Percentiles rank a stretch among this genome's conserved stretches.
Conservation (phyloP, 2,329 filamentous ascomycete genomes). For the Calonectria fujianensis region DNA sequence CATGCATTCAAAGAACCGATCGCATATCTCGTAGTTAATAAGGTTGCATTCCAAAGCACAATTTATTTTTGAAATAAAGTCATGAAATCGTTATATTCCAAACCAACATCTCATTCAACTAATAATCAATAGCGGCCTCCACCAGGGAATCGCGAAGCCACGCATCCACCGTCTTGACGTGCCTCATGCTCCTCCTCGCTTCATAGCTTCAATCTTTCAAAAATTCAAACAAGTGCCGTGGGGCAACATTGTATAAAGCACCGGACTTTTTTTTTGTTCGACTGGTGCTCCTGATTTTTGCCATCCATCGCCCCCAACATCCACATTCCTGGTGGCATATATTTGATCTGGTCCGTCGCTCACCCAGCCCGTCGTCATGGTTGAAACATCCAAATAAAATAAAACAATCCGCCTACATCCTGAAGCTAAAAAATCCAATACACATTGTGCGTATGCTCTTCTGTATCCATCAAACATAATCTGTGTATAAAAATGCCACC, state of each 20-base stretch:
- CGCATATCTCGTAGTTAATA: neutral
- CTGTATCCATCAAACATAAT: slow-evolving; percentile 51
- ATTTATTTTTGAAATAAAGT: slow-evolving; percentile 5
- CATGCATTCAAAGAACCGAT: neutral
- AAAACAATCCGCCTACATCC: slow-evolving; percentile 26
- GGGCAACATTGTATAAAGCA: slow-evolving; percentile 68
- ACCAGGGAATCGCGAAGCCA: slow-evolving; percentile 51
- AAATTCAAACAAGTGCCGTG: slow-evolving; percentile 65
- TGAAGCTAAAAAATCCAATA: slow-evolving; percentile 35
- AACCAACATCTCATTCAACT: slow-evolving; percentile 46
- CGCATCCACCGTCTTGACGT: slow-evolving; percentile 35
- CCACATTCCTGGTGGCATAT: slow-evolving; percentile 30
- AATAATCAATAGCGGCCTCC: slow-evolving; percentile 45
- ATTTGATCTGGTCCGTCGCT: slow-evolving; percentile 21
- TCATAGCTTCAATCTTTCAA: slow-evolving; percentile 41
- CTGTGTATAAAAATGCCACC: slow-evolving; percentile 43
- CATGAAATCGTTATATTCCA: slow-evolving; percentile 34
- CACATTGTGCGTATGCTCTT: slow-evolving; percentile 36
- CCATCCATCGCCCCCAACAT: slow-evolving; percentile 37
- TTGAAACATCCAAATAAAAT: slow-evolving; percentile 27
- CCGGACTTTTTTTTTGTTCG: slow-evolving; percentile 45
- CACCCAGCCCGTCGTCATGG: slow-evolving; percentile 35
- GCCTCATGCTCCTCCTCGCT: slow-evolving; percentile 17
- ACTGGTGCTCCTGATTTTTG: slow-evolving; percentile 45
- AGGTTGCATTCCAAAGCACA: neutral